Conservation (phyloP, 495 filamentous ascomycete species). For the Aspergillus sparsus region DNA sequence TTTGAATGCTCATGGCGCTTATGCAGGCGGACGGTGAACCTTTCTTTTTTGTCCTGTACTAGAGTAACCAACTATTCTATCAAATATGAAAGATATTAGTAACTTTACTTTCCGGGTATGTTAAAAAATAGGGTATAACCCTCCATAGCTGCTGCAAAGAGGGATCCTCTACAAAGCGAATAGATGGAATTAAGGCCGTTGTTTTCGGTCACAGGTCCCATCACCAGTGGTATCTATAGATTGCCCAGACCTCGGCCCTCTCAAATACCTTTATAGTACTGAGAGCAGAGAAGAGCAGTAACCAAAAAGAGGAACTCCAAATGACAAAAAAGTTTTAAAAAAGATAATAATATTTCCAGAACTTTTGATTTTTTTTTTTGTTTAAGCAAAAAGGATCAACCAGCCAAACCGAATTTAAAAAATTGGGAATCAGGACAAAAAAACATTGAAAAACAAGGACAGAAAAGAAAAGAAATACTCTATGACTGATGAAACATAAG, state of each 20-base stretch:
- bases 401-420: slow-evolving; percentile 12
- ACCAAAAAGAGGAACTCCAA: background rate
- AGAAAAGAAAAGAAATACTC: slow-evolving; percentile 25
- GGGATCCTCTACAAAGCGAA: no score
- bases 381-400: slow-evolving; percentile 16
- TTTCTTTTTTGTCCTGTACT: slow-evolving; percentile 17
- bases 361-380: slow-evolving; percentile 20
- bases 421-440: slow-evolving; percentile 25
- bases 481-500: slow-evolving; percentile 29
- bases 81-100: slow-evolving; percentile 6
- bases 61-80: slow-evolving; percentile 14
- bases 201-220: no score
- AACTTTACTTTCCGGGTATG: slow-evolving; percentile 5
- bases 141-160: no score
- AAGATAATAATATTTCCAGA: slow-evolving; percentile 14
- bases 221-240: no score
- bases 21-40: slow-evolving; percentile 18
- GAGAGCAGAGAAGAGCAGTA: background rate
- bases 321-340: background rate
- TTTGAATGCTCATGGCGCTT: slow-evolving; percentile 26
- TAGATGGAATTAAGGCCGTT: background rate
- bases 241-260: no score
- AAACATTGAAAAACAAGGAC: background rate
- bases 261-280: no score
- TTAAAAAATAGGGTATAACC: no score